Conservation (phyloP, 2,329 filamentous ascomycete species). For the Niveomyces coronatus region DNA sequence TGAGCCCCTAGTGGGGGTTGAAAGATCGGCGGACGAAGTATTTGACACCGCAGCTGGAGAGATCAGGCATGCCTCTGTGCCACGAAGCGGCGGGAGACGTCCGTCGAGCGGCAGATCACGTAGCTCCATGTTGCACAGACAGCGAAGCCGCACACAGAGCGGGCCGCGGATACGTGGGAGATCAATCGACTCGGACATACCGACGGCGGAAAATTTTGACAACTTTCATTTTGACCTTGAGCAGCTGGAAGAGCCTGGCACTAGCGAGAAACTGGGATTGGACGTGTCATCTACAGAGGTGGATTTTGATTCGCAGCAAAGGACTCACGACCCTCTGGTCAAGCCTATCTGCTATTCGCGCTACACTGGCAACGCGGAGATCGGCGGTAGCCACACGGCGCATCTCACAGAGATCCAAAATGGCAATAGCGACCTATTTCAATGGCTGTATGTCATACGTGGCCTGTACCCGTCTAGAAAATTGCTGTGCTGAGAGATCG, state of each 20-base stretch:
- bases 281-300: constrained; percentile 19
- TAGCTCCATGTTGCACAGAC: no score
- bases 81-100: no score
- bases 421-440: constrained; percentile 25
- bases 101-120: no score
- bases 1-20: no score
- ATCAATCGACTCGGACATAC: no score
- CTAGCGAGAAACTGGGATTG: constrained; percentile 19
- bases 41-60: no score
- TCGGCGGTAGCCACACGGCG: constrained; percentile 25
- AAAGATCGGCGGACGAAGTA: no score
- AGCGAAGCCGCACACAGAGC: no score
- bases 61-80: no score
- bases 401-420: constrained; percentile 27
- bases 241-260: constrained; percentile 15
- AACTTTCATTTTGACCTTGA: constrained; percentile 8
- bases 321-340: constrained; percentile 11
- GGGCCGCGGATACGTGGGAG: no score
- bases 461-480: no score
- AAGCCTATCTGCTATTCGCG: constrained; percentile 22
- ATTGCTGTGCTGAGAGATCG: constrained; percentile 15
- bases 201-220: no score
- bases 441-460: constrained; percentile 27
- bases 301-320: constrained; percentile 11
- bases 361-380: constrained; percentile 29